Base-by-base conservation (phyloP, 2,329 filamentous ascomycete species). In the Colletotrichum chrysophilum region DNA sequence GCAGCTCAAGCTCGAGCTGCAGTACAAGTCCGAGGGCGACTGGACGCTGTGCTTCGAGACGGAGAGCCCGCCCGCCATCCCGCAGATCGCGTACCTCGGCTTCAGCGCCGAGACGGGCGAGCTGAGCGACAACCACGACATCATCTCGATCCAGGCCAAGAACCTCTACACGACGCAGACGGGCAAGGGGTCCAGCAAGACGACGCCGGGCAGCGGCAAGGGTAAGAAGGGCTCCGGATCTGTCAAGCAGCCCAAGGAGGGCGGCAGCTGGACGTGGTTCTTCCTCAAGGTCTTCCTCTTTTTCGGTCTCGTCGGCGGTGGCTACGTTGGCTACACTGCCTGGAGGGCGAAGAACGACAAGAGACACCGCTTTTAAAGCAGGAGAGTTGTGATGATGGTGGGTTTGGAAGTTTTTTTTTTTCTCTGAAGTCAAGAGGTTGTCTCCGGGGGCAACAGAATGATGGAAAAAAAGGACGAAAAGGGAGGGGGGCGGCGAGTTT, bases 51-150 rank as follows among this genome's bases (percentile, higher is more conserved):
- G 97, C 90, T 99, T 99, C 87, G 93, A 95, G 81, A 91, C 91
- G 24, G 89, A 89, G 76, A 86, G 92, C 76, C 91, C 91, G 38
- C 94, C 94, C 36, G 93, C 94, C 80, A 94, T 99, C 78, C 97
- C 97, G 70, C 89, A 92, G 74, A 92, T 94, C 65, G 90, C 92
- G 43, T 95, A 95, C 84, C 91, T 95, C 30, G 94, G 93, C 74
- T 95, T 95, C 87, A 94, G 91, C 80, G 94, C 95, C 72, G 96
- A 98, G 88, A 98, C 97, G 18, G 97, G 97, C 82, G 96, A 99
- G 88, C 91, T 99, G 79, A 95, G 93, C 85, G 97, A 99, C 87
- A 98, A 98, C 89, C 96, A 98, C 89, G 97, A 99, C 86, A 97
- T 99, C 85, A 92, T 98, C 83, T 94, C 92, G 66, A 91, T 99